phyloP scores from a whole-genome alignment of 2,329 filamentous ascomycete species.

The Dryadomyces sulphureus region DNA sequence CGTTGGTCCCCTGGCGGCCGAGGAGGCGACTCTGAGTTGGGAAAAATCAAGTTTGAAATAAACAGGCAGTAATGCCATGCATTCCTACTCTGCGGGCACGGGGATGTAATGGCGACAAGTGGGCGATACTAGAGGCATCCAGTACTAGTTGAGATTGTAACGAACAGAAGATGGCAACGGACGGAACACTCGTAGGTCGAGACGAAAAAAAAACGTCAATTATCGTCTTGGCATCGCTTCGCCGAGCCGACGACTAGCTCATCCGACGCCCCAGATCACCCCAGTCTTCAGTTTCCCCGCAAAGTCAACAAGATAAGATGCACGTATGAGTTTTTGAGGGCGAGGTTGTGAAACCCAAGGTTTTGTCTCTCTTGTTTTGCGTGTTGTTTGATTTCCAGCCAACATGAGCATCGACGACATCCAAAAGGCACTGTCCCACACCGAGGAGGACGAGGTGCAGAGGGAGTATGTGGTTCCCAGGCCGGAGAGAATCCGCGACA shows the following conservation, averaged over 20 bases:
- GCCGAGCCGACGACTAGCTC: background rate
- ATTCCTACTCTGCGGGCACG: no score
- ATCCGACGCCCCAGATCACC: no score
- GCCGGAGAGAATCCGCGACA: slow-evolving; percentile 2
- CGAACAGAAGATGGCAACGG: no score
- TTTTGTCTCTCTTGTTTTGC: background rate
- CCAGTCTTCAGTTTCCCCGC: background rate
- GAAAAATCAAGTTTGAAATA: no score
- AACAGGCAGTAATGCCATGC: no score
- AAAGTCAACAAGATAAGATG: background rate
- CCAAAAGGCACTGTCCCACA: background rate
- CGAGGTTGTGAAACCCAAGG: background rate
- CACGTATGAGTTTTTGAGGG: background rate
- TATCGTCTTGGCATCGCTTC: no score
- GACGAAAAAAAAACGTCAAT: no score
- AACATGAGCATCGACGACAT: background rate
- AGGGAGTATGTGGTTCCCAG: background rate
- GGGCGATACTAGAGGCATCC: no score
- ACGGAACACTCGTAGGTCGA: no score
- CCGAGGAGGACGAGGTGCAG: background rate
- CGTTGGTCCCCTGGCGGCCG: slow-evolving; percentile 1
- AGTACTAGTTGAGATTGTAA: no score
- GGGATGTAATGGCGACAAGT: no score
- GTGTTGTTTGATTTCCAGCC: background rate
- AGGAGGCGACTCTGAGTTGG: background rate